Percentiles rank a stretch among this genome's conserved stretches.
Conservation (phyloP, 2,329 filamentous ascomycete genomes). For the Sporothrix brasiliensis region DNA sequence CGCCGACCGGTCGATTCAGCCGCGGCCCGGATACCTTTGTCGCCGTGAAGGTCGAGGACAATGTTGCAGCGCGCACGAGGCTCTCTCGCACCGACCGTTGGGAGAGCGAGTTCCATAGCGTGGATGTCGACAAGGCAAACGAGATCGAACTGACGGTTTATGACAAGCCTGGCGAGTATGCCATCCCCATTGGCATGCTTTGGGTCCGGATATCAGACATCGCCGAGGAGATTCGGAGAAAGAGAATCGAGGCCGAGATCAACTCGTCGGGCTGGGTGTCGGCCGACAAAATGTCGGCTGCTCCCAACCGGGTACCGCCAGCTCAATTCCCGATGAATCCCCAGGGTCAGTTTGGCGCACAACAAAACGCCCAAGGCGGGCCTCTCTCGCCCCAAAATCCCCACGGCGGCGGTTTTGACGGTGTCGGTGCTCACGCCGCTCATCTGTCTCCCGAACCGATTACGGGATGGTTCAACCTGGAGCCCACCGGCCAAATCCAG, state of each 20-base stretch:
- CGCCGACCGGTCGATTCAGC: constrained; percentile 79
- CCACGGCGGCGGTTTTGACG: constrained; percentile 38
- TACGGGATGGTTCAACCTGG: constrained; percentile 95
- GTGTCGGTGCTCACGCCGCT: constrained; percentile 46
- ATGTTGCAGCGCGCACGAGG: constrained; percentile 84
- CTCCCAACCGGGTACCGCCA: constrained; percentile 54
- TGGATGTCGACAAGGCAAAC: constrained; percentile 97
- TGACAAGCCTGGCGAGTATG: constrained; percentile 88
- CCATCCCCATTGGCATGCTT: constrained; percentile 88
- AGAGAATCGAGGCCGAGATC: constrained; percentile 95
- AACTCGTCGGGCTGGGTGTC: constrained; percentile 96
- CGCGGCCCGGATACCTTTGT: constrained; percentile 94
- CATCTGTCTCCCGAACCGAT: constrained; percentile 65
- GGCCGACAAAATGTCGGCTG: constrained; percentile 79
- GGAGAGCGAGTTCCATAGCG: constrained; percentile 86
- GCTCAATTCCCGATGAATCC: constrained; percentile 62
- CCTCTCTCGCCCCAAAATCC: constrained; percentile 34
- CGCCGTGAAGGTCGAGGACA: constrained; percentile 94
- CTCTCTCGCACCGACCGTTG: constrained; percentile 84
- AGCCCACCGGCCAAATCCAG: constrained; percentile 90
- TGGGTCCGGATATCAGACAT: constrained; percentile 98
- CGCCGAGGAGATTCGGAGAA: constrained; percentile 93
- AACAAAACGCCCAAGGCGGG: constrained; percentile 48
- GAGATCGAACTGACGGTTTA: constrained; percentile 98
- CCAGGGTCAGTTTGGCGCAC: constrained; percentile 51